Evolutionary conservation across 2,329 filamentous ascomycete genomes (phyloP), one percentile per base, ranked within the genome.

Genomic region (Juglanconis juglandina): DNA sequence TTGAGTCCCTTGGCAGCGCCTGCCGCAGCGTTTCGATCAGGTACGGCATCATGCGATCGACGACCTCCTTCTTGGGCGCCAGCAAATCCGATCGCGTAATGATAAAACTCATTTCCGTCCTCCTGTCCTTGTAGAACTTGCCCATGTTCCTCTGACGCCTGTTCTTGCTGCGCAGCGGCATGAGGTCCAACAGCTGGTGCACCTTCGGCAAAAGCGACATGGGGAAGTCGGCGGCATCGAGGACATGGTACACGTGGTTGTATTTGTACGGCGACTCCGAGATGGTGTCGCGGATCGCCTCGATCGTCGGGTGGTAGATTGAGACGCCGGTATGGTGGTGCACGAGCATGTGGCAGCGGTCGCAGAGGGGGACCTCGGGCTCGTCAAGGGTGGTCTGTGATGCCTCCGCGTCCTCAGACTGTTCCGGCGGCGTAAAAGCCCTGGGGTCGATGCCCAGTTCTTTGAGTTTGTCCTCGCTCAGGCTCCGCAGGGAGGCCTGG

Each of bases 181-280:
- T 87, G 9, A 92, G 79, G 39, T 87, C 80, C 1, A 97, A 79
- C 1, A 91, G 78, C 7, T 84, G 78, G 62, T 89, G 84, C 9
- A 99, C 83, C 49, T 87, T 85, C 1, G 92, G 91, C 4, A 98
- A 81, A 13, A 99, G 76, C 1, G 95, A 97, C 84, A 99, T 90
- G 24, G 95, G 95, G 65, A 99, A 98, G 74, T 99, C 95, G 62
- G 93, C 95, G 3, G 95, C 94, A 70, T 99, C 95, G 30, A 99
- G 79, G 33, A 99, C 82, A 74, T 99, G 95, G 72, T 98, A 99
- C 63, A 99, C 88, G 74, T 97, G 91, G 69, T 99, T 98, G 71
- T 90, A 85, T 71, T 90, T 90, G 75, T 96, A 88, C 0, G 93
- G 93, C 1, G 94, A 96, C 73, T 96, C 91, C 56, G 88, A 83